phyloP scores from a whole-genome alignment of 2,329 filamentous ascomycete genomes.

The Alternaria hordeiaustralica region DNA sequence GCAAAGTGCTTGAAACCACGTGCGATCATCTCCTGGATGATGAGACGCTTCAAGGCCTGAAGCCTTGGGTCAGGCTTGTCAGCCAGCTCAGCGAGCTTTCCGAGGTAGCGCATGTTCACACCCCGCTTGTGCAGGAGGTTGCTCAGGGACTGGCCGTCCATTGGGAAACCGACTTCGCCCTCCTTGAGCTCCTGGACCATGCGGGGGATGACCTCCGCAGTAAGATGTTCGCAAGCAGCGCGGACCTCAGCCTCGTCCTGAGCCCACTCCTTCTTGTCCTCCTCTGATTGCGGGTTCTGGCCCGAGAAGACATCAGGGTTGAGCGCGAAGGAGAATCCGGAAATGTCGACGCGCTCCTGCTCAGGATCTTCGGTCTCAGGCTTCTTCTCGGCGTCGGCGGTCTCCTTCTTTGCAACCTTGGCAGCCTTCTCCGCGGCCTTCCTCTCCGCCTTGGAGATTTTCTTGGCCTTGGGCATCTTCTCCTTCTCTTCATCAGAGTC shows the following conservation, averaged over 20 bases:
- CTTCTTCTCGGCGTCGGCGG: slow-evolving; percentile 8
- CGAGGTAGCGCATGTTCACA: slow-evolving; percentile 97
- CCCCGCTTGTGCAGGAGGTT: slow-evolving; percentile 93
- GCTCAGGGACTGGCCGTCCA: slow-evolving; percentile 94
- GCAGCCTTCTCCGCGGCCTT: slow-evolving; percentile 25
- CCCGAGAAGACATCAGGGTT: slow-evolving; percentile 97
- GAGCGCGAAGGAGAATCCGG: slow-evolving; percentile 83
- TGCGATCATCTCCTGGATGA: slow-evolving; percentile 91
- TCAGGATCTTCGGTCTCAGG: slow-evolving; percentile 41
- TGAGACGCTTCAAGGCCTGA: slow-evolving; percentile 76
- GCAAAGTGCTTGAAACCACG: slow-evolving; percentile 94
- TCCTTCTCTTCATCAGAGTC: slow-evolving; percentile 75
- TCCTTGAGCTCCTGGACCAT: slow-evolving; percentile 86
- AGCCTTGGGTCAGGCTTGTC: slow-evolving; percentile 68
- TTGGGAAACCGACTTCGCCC: slow-evolving; percentile 94
- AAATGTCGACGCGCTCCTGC: slow-evolving; percentile 80
- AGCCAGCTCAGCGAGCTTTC: slow-evolving; percentile 75
- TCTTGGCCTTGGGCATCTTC: slow-evolving; percentile 25
- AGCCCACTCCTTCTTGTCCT: slow-evolving; percentile 82
- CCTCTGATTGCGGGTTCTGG: slow-evolving; percentile 85
- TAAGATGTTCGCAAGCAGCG: slow-evolving; percentile 79
- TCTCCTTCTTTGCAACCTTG: slow-evolving; percentile 22
- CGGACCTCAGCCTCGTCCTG: slow-evolving; percentile 89
- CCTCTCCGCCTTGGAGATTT: slow-evolving; percentile 27
- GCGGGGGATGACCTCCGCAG: slow-evolving; percentile 79